These are phyloP conservation scores for Anthostomella pinea DNA, from an alignment of 2,329 filamentous ascomycete species.

Conservation along the genomic window DNA sequence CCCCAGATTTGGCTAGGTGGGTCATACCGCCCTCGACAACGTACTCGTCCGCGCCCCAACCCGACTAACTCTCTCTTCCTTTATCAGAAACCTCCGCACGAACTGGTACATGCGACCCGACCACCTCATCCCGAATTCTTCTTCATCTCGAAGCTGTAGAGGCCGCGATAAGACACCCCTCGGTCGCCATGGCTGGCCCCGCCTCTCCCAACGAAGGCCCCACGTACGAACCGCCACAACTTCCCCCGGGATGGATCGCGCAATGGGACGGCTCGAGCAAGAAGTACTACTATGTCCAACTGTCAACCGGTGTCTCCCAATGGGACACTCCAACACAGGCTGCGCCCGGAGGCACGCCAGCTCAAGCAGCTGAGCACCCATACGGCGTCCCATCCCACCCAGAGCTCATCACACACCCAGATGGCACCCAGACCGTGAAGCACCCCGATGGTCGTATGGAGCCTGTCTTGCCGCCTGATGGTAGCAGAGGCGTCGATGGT, in stretches of 20 bases:
- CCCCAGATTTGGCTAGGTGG: not conserved
- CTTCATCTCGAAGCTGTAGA: no score
- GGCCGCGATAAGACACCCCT: slow-evolving; percentile 20
- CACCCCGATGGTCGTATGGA: slow-evolving; percentile 61
- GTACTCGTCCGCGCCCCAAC: no score
- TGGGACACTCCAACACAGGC: slow-evolving; percentile 70
- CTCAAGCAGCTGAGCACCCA: slow-evolving; percentile 55
- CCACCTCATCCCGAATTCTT: no score
- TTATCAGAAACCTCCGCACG: no score
- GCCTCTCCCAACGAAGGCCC: slow-evolving; percentile 58
- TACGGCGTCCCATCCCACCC: slow-evolving; percentile 53
- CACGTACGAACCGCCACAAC: slow-evolving; percentile 54
- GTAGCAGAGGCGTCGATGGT: slow-evolving; percentile 47
- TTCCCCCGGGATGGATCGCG: slow-evolving; percentile 66
- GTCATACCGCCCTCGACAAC: not conserved
- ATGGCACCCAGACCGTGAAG: slow-evolving; percentile 60
- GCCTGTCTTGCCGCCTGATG: slow-evolving; percentile 51
- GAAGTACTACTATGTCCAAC: slow-evolving; percentile 71
- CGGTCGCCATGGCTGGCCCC: slow-evolving; percentile 51
- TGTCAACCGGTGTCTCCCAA: slow-evolving; percentile 68
- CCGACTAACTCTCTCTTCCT: no score
- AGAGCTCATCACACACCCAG: slow-evolving; percentile 59
- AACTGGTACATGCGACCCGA: no score
- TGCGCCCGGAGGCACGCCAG: slow-evolving; percentile 60
- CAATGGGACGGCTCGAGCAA: slow-evolving; percentile 64